These are phyloP conservation scores for Fusarium haematococcum DNA, from an alignment of 2,329 filamentous ascomycete genomes.

Conservation along the genomic window DNA sequence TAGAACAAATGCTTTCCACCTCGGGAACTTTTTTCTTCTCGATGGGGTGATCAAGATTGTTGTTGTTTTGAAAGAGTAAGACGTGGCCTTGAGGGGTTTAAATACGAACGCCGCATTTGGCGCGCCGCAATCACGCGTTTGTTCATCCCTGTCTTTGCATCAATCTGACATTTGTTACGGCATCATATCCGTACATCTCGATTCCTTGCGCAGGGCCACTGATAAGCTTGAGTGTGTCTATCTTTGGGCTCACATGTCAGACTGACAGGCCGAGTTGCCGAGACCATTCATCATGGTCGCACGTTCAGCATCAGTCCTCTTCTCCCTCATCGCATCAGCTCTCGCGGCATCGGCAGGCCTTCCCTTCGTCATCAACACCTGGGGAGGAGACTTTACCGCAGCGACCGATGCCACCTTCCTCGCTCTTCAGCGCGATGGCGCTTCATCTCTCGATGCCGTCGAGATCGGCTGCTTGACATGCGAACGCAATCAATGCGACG, in stretches of 20 bases:
- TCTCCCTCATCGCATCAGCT: conserved; percentile 20
- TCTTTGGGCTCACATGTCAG: neutral
- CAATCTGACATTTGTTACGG: neutral
- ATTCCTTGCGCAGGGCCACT: neutral
- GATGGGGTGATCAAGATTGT: neutral
- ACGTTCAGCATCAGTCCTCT: conserved; percentile 7
- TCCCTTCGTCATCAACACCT: conserved; percentile 66
- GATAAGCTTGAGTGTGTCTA: neutral
- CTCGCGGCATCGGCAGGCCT: conserved; percentile 52
- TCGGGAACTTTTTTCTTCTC: neutral
- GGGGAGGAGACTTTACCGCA: conserved; percentile 63
- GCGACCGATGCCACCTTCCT: conserved; percentile 64
- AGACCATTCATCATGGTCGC: conserved; percentile 15
- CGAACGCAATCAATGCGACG: conserved; percentile 65
- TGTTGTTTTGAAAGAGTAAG: conserved; percentile 7
- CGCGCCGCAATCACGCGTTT: neutral
- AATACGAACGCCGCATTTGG: conserved; percentile 12
- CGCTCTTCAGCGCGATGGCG: conserved; percentile 46
- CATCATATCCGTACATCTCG: neutral
- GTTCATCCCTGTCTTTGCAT: neutral
- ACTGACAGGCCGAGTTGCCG: neutral
- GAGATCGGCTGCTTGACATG: conserved; percentile 64
- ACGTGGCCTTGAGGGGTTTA: conserved; percentile 32
- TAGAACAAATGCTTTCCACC: neutral
- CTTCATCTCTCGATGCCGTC: conserved; percentile 62